Evolutionary conservation across 768 basidiomycete species (phyloP), one percentile per base, ranked within the genome.

Genomic region (Mycena albidolilacea): DNA sequence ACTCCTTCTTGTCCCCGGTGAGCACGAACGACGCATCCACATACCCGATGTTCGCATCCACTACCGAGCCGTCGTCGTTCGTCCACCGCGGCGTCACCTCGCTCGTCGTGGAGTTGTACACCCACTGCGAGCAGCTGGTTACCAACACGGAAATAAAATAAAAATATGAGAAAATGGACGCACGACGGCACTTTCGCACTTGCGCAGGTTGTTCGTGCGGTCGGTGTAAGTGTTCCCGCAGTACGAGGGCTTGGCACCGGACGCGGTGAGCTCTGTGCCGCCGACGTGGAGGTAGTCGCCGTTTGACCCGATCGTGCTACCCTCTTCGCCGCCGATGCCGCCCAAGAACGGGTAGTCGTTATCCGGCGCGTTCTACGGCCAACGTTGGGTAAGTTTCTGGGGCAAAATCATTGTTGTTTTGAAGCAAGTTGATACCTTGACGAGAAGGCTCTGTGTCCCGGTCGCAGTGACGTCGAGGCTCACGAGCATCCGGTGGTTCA

Each of bases 191-290:
- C 71, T 72, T 5, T 23, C 64, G 61, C 71, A 72, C 23, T 72
- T 72, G 15, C 71, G 46, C 52, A 67, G 39, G 11, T n/a, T 17
- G 46, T 67, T 67, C 23, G 59, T 67, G 39, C 39, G 2, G 54
- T 72, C 66, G 43, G 71, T 72, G 65, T 37, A 72, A 23, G 71
- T 72, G 65, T 67, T 72, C 12, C 71, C 71, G 61, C 65, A 67
- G 61, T 62, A 67, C 14, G 43, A 62, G 19, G 71, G 60, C 15
- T 4, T 39, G 52, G 17, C 66, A 46, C 71, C 71, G 21, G 44
- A 12, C 7, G 8, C 17, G 30, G 71, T 72, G 35, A 11, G 0
- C 0, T 39, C n/a, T 4, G 71, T 68, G 39, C 66, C 71, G 54
- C 71, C 66, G 35, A 72, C 15, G 14, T 38, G 52, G 39, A 72